These are phyloP conservation scores for Globisporangium nagaii DNA, from an alignment of 352 stramenopile species.

Conservation along the genomic window DNA sequence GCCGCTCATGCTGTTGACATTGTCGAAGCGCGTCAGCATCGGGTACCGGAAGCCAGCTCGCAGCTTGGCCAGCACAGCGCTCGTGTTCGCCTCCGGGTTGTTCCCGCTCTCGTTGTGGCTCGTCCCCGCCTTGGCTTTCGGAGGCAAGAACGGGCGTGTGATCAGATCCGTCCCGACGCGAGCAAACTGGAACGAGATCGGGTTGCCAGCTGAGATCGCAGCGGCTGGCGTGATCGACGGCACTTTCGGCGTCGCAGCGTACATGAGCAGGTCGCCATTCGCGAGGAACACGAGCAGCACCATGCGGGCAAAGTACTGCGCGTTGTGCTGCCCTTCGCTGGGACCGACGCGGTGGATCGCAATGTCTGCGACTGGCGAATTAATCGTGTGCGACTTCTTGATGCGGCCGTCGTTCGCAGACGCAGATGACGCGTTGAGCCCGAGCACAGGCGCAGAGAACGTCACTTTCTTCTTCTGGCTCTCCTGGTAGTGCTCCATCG, in stretches of 20 bases:
- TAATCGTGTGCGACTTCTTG: constrained; percentile 77
- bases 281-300: constrained; percentile 80
- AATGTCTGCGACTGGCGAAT: constrained; percentile 80
- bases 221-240: constrained; percentile 19
- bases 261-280: constrained; percentile 82
- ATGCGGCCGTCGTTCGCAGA: constrained; percentile 72
- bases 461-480: constrained; percentile 54
- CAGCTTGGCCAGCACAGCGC: constrained; percentile 63
- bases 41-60: constrained; percentile 78
- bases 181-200: constrained; percentile 55
- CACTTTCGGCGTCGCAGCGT: constrained; percentile 51
- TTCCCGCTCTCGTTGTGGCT: constrained; percentile 43
- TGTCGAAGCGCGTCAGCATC: constrained; percentile 78
- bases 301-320: constrained; percentile 72
- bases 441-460: constrained; percentile 50
- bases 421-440: constrained; percentile 62
- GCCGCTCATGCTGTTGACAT: constrained; percentile 83
- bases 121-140: constrained; percentile 39
- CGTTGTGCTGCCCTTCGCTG: constrained; percentile 64
- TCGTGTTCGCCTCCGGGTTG: constrained; percentile 59
- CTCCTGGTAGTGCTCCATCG: constrained; percentile 53
- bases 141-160: constrained; percentile 62
- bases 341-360: constrained; percentile 75
- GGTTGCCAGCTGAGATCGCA: not conserved
- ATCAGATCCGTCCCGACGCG: constrained; percentile 68